Evolutionary conservation across 371 early-diverging fungal species (phyloP).

Genomic region (Rhizomucor pusillus): DNA sequence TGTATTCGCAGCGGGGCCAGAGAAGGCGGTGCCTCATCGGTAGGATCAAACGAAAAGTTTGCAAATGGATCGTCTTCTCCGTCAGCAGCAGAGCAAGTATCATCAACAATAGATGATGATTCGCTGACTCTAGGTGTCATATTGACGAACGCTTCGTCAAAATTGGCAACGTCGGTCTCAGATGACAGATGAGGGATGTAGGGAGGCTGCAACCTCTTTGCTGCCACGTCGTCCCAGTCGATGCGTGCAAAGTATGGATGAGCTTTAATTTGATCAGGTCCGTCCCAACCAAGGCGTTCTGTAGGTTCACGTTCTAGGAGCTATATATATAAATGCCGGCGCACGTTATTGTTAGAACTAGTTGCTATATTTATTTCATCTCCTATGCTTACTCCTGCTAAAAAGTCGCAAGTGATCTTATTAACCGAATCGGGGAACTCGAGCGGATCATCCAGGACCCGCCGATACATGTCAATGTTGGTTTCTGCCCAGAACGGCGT

Average conservation of each 20-base stretch:
- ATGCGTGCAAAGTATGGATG: conserved; percentile 66
- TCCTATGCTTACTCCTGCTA: conserved; percentile 53
- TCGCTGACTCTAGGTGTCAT: conserved; percentile 52
- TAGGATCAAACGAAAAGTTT: conserved; percentile 25
- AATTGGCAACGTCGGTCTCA: conserved; percentile 57
- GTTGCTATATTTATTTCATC: neutral
- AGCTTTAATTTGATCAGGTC: conserved; percentile 57
- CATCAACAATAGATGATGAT: conserved; percentile 8
- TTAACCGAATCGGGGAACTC: conserved; percentile 67
- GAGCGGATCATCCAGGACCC: conserved; percentile 73
- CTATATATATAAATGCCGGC: conserved; percentile 24
- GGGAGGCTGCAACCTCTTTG: conserved; percentile 53
- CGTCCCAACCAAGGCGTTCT: conserved; percentile 63
- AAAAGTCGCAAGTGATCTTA: conserved; percentile 48
- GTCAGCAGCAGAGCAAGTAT: conserved; percentile 4
- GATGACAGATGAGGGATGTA: conserved; percentile 47
- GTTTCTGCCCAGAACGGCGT: conserved; percentile 85
- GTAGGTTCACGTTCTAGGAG: conserved; percentile 67
- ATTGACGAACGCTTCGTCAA: conserved; percentile 60
- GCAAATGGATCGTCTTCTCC: conserved; percentile 27
- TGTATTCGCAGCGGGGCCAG: neutral
- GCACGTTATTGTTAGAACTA: neutral
- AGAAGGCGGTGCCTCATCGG: conserved; percentile 2
- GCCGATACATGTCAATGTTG: conserved; percentile 75
- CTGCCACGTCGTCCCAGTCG: conserved; percentile 67